A percentile compares a stretch with the other conserved stretches of the same genome.
phyloP scores from a whole-genome alignment of 805 yeast species.

The Spathaspora hagerdaliae region DNA sequence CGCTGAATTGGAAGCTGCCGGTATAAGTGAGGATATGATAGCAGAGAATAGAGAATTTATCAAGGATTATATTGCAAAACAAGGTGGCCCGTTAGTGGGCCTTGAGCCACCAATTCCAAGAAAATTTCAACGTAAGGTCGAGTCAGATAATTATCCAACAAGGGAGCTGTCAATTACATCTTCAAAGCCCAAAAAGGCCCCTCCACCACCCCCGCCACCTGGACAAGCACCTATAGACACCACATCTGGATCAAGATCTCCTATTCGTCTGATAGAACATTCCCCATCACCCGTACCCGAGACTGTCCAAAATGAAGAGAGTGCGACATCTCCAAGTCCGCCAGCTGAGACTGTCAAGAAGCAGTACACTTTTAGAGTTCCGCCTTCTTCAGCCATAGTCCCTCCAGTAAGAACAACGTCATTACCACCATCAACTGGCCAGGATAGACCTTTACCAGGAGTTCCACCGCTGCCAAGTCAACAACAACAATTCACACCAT shows the following conservation, averaged over 20 bases:
- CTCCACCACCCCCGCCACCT: slow-evolving; percentile 40
- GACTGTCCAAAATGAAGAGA: slow-evolving; percentile 1
- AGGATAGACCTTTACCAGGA: slow-evolving; percentile 1
- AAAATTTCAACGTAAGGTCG: slow-evolving; percentile 24
- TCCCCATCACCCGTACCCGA: slow-evolving; percentile 10
- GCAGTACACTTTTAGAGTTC: slow-evolving; percentile 29
- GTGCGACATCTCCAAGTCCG: slow-evolving; percentile 4
- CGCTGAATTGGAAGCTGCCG: slow-evolving; percentile 67
- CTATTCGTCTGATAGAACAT: slow-evolving; percentile 2
- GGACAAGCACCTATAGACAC: slow-evolving; percentile 9
- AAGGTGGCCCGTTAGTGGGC: slow-evolving; percentile 79
- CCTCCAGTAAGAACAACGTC: slow-evolving; percentile 23
- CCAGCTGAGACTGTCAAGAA: slow-evolving; percentile 6
- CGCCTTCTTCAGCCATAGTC: slow-evolving; percentile 28
- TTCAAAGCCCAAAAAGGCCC: slow-evolving; percentile 26
- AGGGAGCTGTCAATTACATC: slow-evolving; percentile 10
- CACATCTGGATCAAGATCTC: slow-evolving; percentile 5
- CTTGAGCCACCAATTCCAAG: slow-evolving; percentile 83
- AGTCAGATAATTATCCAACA: slow-evolving; percentile 7
- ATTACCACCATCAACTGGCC: slow-evolving; percentile 13
- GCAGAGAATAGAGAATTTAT: slow-evolving; percentile 82
- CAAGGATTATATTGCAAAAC: slow-evolving; percentile 68
- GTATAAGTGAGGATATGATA: slow-evolving; percentile 84
- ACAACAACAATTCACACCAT: too few species aligned
- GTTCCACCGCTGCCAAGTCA: slow-evolving; percentile 7